Conservation (phyloP, 164 flowering plant species). For the Pachysandra terminalis region DNA sequence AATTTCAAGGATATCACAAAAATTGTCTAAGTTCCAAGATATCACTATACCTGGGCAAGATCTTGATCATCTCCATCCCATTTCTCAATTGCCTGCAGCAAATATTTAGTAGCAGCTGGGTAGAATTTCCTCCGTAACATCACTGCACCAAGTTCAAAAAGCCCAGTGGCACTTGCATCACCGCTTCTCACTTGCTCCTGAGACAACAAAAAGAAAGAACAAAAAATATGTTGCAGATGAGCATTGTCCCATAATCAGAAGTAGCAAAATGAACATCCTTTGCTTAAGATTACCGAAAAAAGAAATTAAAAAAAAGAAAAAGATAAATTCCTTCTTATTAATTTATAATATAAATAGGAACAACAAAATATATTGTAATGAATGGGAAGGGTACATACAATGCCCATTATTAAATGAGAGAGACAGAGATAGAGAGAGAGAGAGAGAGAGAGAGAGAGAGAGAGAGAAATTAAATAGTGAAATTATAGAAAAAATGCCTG, state of each 20-base stretch:
- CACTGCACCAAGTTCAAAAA: conserved; percentile 96
- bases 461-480: no score
- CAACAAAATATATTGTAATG: no score
- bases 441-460: no score
- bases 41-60: conserved; percentile 72
- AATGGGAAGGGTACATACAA: no score
- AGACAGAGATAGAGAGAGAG: no score
- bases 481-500: no score
- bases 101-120: conserved; percentile 87
- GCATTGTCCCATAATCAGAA: background rate
- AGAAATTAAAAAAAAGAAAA: no score
- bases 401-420: no score
- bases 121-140: conserved; percentile 94
- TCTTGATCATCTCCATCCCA: conserved; percentile 99
- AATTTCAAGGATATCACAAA: background rate
- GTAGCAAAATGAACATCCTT: no score
- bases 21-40: background rate
- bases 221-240: background rate
- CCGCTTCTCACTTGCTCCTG: conserved; percentile 99
- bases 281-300: no score
- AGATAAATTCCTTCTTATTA: no score
- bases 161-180: conserved; percentile 83
- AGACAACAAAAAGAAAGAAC: conserved; percentile 10
- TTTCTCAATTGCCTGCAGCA: conserved; percentile 87
- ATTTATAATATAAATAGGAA: no score